These are phyloP conservation scores for Tolypocladium sp. DNA, from an alignment of 2,329 filamentous ascomycete species.

Conservation along the genomic window DNA sequence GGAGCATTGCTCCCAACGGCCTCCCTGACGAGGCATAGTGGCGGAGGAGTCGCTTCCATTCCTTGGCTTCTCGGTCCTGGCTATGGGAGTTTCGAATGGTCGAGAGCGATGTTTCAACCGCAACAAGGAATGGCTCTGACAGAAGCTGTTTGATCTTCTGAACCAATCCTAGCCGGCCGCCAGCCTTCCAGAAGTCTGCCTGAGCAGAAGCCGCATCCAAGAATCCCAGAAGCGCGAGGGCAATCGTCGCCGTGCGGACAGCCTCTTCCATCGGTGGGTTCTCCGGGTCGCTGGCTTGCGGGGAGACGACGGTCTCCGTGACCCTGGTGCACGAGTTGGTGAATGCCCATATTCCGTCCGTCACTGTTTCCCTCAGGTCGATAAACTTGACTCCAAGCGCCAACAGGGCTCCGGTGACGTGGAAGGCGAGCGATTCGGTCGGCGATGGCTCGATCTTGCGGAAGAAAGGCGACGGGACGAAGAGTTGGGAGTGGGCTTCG, in stretches of 20 bases:
- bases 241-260: slow-evolving; percentile 62
- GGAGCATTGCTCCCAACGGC: slow-evolving; percentile 81
- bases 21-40: slow-evolving; percentile 73
- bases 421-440: slow-evolving; percentile 73
- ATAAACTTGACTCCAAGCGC: slow-evolving; percentile 66
- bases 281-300: slow-evolving; percentile 45
- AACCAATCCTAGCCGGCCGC: slow-evolving; percentile 65
- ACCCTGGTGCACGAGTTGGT: slow-evolving; percentile 60
- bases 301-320: slow-evolving; percentile 45
- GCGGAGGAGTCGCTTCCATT: slow-evolving; percentile 81
- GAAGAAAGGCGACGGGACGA: slow-evolving; percentile 73
- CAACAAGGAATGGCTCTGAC: slow-evolving; percentile 75
- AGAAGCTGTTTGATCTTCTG: slow-evolving; percentile 63
- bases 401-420: slow-evolving; percentile 74
- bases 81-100: slow-evolving; percentile 74
- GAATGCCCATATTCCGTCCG: slow-evolving; percentile 61
- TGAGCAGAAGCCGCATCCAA: slow-evolving; percentile 72
- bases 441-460: slow-evolving; percentile 78
- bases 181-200: slow-evolving; percentile 70
- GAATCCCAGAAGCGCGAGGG: slow-evolving; percentile 83
- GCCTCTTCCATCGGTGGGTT: slow-evolving; percentile 56
- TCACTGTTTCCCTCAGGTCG: slow-evolving; percentile 56
- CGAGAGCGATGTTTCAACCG: slow-evolving; percentile 82
- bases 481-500: slow-evolving; percentile 71
- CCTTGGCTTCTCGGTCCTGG: slow-evolving; percentile 56